Evolutionary conservation across 495 filamentous ascomycete species (phyloP), one percentile per base, ranked within the genome.

Genomic region (Aspergillus funiculosus): DNA sequence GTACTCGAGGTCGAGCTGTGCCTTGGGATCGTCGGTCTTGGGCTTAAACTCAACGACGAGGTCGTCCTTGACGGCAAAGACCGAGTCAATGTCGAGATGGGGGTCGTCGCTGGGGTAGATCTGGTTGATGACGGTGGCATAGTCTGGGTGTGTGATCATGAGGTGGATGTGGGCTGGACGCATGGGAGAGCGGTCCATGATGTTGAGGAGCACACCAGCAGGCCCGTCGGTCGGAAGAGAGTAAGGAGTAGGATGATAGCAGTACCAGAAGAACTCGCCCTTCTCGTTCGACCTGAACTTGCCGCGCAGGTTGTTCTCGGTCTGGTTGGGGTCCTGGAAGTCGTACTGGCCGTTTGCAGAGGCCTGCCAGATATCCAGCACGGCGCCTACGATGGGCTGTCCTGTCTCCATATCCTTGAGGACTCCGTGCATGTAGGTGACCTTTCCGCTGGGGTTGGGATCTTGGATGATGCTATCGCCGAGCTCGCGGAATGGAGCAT

Each of bases 341-440:
- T 92, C 87, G 77, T 92, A 92, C 60, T 85, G 78, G 58, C 85
- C 86, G 72, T 90, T 92, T 66, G 85, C 74, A 5, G 79, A 83
- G 29, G 85, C 85, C 62, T 92, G 85, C 87, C 87, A 92, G 72
- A 89, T 83, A 63, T 92, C 87, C 59, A 91, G 78, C 43, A 85
- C 80, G 56, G 84, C 86, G 55, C 66, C 66, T 36, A 69, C 75
- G 61, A 91, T 82, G 43, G 81, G 81, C 66, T 78, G 72, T 54
- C 81, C 80, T 17, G 86, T 87, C 41, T 79, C 74, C 58, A 87
- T 76, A 67, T 91, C 86, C 45, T 61, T 71, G 53, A 91, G 76
- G 38, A 73, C 68, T 49, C 86, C 86, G 74, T 88, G 83, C 85
- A 91, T 89, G 58, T 69, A 69, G 51, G 80, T 78, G 14, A 84